Evolutionary conservation across 2,329 filamentous ascomycete species (phyloP), one percentile per base, ranked within the genome.

Genomic region (Xylaria sp.): DNA sequence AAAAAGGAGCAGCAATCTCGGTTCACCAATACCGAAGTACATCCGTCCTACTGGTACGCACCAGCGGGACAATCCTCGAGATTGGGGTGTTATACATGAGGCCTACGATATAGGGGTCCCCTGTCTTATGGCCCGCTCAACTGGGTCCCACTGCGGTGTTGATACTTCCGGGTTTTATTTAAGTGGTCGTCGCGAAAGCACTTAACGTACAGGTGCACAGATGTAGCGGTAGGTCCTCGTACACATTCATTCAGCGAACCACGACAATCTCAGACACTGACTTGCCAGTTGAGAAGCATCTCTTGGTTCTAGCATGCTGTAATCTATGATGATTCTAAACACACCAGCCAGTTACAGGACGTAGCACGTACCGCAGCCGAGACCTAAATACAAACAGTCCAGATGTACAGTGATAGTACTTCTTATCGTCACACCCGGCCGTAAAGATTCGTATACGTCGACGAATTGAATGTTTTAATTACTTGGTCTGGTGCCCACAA

Each of bases 21-120:
- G 51, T 46, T 25, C 55, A 45, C 43, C 17, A 54, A 49, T 60
- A 57, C 63, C 46, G 60, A 57, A 63, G 60, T 63, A 65, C 57
- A 57, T 21, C 46, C 63, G 55, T 46, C 28, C 33, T 5, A 15
- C 9, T 55, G 14, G 54, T 35, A 57, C 55, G 17, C 53, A 19
- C 46, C 52, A 37, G 33, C 17, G 43, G 14, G 19, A 47, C 23
- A 15, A 47, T 17, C 25, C 40, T 51, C 38, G 33, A n/a, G 28
- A 31, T 23, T 31, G 14, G 35, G 47, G 33, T 37, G 28, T 4
- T 31, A 31, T 31, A 5, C 28, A 31, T 31, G 28, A 31, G 28
- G 9, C 28, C 28, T 31, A 35, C 28, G 45, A 11, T 11, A 23
- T 51, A 21, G n/a, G 7, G 19, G 15, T 47, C 17, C 31, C 19